Evolutionary conservation across 2,329 filamentous ascomycete species (phyloP).

Genomic region (Colletotrichum melonis): DNA sequence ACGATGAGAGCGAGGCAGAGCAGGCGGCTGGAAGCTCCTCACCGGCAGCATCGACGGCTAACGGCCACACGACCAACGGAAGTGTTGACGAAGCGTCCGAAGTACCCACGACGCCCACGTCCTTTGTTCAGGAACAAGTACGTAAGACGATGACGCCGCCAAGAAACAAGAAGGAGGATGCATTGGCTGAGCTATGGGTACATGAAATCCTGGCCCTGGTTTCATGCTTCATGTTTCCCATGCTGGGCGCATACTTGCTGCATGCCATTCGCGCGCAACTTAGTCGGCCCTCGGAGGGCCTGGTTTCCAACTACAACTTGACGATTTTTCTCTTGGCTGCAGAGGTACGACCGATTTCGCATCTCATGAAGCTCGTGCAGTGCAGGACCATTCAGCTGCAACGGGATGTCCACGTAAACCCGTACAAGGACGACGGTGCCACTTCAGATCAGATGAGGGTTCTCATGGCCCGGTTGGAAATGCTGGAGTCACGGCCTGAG

Average conservation of each 20-base stretch:
- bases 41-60: constrained; percentile 20
- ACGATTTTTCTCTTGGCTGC: constrained; percentile 90
- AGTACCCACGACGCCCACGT: constrained; percentile 51
- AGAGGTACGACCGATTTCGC: constrained; percentile 84
- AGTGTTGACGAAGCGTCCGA: constrained; percentile 39
- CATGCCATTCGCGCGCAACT: constrained; percentile 85
- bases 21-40: constrained; percentile 34
- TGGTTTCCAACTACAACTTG: constrained; percentile 93
- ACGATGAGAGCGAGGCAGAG: constrained; percentile 58
- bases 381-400: constrained; percentile 85
- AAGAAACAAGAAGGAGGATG: constrained; percentile 47
- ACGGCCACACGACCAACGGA: constrained; percentile 26
- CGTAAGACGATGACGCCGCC: constrained; percentile 30
- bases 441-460: constrained; percentile 59
- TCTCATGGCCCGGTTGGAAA: constrained; percentile 74
- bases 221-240: constrained; percentile 83
- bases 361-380: constrained; percentile 84
- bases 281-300: constrained; percentile 83
- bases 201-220: constrained; percentile 81
- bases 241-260: constrained; percentile 84
- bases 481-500: constrained; percentile 70
- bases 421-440: constrained; percentile 50
- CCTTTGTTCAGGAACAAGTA: constrained; percentile 34
- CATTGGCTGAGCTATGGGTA: constrained; percentile 73
- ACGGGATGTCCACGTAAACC: constrained; percentile 71